These are phyloP conservation scores for Chaetomium globosum DNA, from an alignment of 2,329 filamentous ascomycete genomes.

Conservation along the genomic window DNA sequence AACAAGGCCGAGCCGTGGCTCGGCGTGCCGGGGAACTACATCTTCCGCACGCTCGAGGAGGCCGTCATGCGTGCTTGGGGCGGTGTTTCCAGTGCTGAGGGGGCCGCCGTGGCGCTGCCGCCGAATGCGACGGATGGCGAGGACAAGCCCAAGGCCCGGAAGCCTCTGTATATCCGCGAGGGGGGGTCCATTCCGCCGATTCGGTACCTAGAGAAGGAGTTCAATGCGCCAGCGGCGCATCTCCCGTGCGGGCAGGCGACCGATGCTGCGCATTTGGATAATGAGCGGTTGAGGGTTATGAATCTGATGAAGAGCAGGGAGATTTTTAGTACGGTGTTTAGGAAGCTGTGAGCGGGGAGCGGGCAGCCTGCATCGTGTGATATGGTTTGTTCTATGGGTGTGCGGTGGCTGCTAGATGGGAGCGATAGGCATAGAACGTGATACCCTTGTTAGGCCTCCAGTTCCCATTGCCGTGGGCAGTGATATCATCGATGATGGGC, in stretches of 20 bases:
- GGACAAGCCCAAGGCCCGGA: slow-evolving; percentile 48
- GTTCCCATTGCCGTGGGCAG: too few species aligned
- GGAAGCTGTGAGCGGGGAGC: slow-evolving; percentile 51
- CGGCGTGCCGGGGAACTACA: slow-evolving; percentile 84
- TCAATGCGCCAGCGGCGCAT: slow-evolving; percentile 86
- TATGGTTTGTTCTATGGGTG: background rate
- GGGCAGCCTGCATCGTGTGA: background rate
- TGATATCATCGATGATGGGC: too few species aligned
- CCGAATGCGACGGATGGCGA: slow-evolving; percentile 33
- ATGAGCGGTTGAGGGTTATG: slow-evolving; percentile 83
- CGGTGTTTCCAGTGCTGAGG: background rate
- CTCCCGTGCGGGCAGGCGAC: slow-evolving; percentile 93
- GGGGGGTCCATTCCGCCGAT: slow-evolving; percentile 95
- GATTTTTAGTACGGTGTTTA: slow-evolving; percentile 87
- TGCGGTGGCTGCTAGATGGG: too few species aligned
- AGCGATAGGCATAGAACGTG: background rate
- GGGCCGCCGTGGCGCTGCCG: slow-evolving; percentile 28
- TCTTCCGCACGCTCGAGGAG: slow-evolving; percentile 84
- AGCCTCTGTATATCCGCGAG: slow-evolving; percentile 90
- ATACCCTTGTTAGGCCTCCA: background rate
- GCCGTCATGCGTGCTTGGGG: slow-evolving; percentile 87
- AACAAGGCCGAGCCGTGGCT: slow-evolving; percentile 96
- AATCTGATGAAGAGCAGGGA: slow-evolving; percentile 91
- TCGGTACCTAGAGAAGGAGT: slow-evolving; percentile 91
- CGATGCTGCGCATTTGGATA: slow-evolving; percentile 90